Evolutionary conservation across 768 basidiomycete genomes (phyloP).

Genomic region (Suillus brevipes): DNA sequence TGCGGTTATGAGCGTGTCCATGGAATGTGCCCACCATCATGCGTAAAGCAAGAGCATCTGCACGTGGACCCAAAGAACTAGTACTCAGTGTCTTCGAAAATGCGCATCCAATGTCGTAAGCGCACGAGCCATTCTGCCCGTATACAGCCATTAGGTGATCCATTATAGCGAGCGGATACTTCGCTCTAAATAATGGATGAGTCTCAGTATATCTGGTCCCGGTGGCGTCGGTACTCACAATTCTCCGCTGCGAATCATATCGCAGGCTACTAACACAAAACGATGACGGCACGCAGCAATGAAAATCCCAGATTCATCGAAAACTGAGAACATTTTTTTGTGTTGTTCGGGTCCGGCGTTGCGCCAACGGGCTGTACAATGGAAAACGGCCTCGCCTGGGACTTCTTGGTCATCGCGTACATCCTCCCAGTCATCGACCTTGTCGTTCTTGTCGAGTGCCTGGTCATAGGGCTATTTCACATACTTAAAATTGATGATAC

Average conservation of each 20-base stretch:
- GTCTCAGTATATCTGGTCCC: not conserved
- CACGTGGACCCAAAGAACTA: slow-evolving; percentile 16
- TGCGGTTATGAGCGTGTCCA: slow-evolving; percentile 29
- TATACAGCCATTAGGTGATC: slow-evolving; percentile 17
- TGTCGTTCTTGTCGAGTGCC: not conserved
- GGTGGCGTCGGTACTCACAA: not conserved
- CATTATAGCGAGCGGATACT: slow-evolving; percentile 21
- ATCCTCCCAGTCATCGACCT: slow-evolving; percentile 1
- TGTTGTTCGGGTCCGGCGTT: slow-evolving; percentile 2
- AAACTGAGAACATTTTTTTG: slow-evolving; percentile 5
- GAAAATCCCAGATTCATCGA: not conserved
- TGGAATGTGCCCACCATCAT: slow-evolving; percentile 19
- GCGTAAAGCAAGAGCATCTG: not conserved
- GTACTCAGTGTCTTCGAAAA: slow-evolving; percentile 17
- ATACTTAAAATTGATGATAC: too few relatives aligned
- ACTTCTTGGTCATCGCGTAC: too few relatives aligned
- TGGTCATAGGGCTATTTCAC: too few relatives aligned
- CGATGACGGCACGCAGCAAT: not conserved
- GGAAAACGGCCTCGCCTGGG: not conserved
- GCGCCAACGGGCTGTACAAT: not conserved
- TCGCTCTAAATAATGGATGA: slow-evolving; percentile 9
- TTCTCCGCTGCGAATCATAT: slow-evolving; percentile 1
- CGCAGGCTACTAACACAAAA: not conserved
- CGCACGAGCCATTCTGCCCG: slow-evolving; percentile 16
- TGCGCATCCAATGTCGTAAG: slow-evolving; percentile 30